A percentile compares a stretch with the other conserved stretches of the same genome.
These are phyloP conservation scores for Rehmannia glutinosa DNA, from an alignment of 257 asterid genomes.

Conservation along the genomic window DNA sequence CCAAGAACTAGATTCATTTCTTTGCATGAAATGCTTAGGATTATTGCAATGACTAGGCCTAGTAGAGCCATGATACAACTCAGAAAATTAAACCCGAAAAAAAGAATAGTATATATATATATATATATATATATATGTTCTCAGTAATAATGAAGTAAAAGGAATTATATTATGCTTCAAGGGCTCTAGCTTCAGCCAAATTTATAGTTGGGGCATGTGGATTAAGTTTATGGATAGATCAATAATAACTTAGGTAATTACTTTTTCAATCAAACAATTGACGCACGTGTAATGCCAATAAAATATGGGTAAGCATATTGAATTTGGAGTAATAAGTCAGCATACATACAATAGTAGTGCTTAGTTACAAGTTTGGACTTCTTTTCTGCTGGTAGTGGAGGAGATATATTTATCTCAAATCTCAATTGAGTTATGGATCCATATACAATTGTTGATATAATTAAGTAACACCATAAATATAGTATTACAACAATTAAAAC, in stretches of 20 bases:
- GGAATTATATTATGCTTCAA: slow-evolving; percentile 4
- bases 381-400: background rate
- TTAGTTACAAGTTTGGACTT: background rate
- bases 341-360: slow-evolving; percentile 2
- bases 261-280: background rate
- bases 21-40: slow-evolving; percentile 23
- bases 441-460: no score
- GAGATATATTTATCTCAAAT: no score
- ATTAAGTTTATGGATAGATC: background rate
- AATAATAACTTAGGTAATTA: background rate
- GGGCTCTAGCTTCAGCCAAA: background rate
- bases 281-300: slow-evolving; percentile 19
- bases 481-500: no score
- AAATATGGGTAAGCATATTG: background rate
- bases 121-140: no score
- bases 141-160: background rate
- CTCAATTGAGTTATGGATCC: no score
- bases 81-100: background rate
- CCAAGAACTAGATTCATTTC: slow-evolving; percentile 30
- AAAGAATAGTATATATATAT: no score
- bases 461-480: no score
- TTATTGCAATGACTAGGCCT: slow-evolving; percentile 18
- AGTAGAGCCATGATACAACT: no score
- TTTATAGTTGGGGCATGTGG: slow-evolving; percentile 16
- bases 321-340: no score